Base-by-base conservation (phyloP, 768 basidiomycete genomes). In the Leccinum obscurum region DNA sequence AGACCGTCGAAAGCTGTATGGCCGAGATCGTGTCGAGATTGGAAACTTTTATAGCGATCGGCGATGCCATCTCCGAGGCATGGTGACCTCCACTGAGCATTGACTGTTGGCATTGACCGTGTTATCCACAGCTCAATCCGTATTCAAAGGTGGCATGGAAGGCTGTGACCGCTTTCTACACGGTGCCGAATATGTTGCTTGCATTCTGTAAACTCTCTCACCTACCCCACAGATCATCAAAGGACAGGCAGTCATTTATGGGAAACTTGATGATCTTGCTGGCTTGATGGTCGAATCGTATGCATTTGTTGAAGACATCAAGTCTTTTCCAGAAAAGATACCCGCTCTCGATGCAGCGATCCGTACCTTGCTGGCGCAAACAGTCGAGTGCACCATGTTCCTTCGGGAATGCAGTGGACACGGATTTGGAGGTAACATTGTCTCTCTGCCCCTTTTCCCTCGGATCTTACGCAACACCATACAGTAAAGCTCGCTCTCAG, bases 311-410 rank as follows among this genome's bases (percentile, higher is more conserved):
- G 70, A 76, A 28, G 63, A 61, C 8, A 56, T 77, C 17, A 62
- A 68, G 28, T 62, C 52, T 4, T 66, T 77, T 17, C 66, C 70
- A 6, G 64, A 70, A 52, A 74, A 60, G 49, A 66, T 77, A 44
- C 63, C 67, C 22, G 14, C 39, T 4, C 69, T 77, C 3, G 70
- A 77, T 50, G 60, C 63, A 32, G 66, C 63, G 14, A 68, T 77
- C 52, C 57, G 59, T 4, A 58, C 58, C 1, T 62, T 77, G 20
- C 52, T 73, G 2, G 64, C 67, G 8, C 77, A 77, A 52, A 77
- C 76, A 0, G 66, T 75, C 6, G 77, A 77, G 64, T 77, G 76
- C 32, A 70, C 62, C 15, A 66, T 77, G 56, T 77, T 77, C 55
- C 63, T 77, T 53, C 76, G 68, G 7, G 77, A 77, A 56, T 77